Percentiles rank a stretch among this genome's conserved stretches.
Evolutionary conservation across 2,329 filamentous ascomycete genomes (phyloP).

Genomic region (Exophiala aquamarina): DNA sequence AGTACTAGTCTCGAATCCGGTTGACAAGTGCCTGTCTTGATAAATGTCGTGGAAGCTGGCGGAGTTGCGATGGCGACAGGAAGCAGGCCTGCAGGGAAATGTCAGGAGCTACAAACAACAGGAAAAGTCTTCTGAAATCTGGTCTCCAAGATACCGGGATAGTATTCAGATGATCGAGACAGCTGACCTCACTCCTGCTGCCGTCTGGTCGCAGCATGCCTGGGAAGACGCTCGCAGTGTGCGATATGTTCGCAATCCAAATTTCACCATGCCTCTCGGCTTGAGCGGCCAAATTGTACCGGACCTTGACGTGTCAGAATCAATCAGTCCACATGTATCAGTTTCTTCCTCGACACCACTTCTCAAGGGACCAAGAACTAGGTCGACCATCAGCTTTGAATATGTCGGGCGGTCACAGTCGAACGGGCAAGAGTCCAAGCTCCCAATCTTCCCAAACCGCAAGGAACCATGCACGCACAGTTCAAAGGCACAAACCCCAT

Average conservation of each 20-base stretch:
- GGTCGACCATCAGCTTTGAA: not conserved
- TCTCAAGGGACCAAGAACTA: conserved; percentile 3
- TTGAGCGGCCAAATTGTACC: conserved; percentile 1
- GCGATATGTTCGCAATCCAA: not conserved
- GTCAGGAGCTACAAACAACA: not conserved
- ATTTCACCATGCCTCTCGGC: not conserved
- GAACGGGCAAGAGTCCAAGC: no score
- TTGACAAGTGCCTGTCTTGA: not conserved
- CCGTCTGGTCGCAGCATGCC: conserved; percentile 2
- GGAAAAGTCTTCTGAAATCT: not conserved
- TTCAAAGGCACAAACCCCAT: no score
- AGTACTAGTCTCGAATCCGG: not conserved
- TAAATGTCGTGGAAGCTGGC: conserved; percentile 25
- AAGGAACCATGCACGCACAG: no score
- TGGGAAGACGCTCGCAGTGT: not conserved
- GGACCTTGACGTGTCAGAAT: conserved; percentile 3
- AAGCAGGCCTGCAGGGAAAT: conserved; percentile 17
- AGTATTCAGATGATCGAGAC: not conserved
- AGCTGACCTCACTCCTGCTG: conserved; percentile 5
- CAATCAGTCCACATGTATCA: conserved; percentile 1
- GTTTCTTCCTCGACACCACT: conserved; percentile 14
- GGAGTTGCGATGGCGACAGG: conserved; percentile 24
- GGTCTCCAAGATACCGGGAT: not conserved
- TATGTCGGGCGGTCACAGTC: not conserved
- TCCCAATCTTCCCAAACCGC: no score